Percentiles rank a stretch among this genome's conserved stretches.
phyloP scores from a whole-genome alignment of 228 moss, liverwort and hornwort species.

The Sphagnum fallax region DNA sequence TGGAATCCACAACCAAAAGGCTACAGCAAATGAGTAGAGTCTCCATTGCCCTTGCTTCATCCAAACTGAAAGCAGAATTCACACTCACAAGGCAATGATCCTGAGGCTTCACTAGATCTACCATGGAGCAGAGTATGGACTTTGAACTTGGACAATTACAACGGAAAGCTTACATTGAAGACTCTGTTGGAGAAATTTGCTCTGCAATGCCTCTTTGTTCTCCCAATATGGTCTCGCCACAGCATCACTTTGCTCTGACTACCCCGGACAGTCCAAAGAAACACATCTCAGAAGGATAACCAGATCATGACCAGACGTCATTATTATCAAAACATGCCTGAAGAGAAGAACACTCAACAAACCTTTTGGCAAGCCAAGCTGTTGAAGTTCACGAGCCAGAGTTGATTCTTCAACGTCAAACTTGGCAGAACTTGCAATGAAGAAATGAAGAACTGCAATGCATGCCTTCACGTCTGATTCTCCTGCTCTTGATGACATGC shows the following conservation, averaged over 20 bases:
- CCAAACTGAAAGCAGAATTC: too few species aligned
- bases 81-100: too few species aligned
- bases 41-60: too few species aligned
- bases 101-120: too few species aligned
- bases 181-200: constrained; percentile 68
- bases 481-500: constrained; percentile 55
- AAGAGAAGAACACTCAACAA: not conserved
- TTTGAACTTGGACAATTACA: not conserved
- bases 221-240: constrained; percentile 76
- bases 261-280: not conserved
- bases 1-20: too few species aligned
- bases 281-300: not conserved
- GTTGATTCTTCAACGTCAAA: constrained; percentile 85
- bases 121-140: too few species aligned
- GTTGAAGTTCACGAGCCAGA: constrained; percentile 77
- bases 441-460: constrained; percentile 86
- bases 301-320: not conserved
- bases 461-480: constrained; percentile 78
- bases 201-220: constrained; percentile 61
- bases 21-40: too few species aligned
- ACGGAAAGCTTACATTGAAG: constrained; percentile 49
- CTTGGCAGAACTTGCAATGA: constrained; percentile 82
- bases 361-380: constrained; percentile 96
- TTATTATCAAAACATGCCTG: not conserved
- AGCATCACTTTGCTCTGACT: constrained; percentile 78